These are phyloP conservation scores for Anthracocystis panici-leucophaei DNA, from an alignment of 1,284 basidiomycete genomes.

Conservation along the genomic window DNA sequence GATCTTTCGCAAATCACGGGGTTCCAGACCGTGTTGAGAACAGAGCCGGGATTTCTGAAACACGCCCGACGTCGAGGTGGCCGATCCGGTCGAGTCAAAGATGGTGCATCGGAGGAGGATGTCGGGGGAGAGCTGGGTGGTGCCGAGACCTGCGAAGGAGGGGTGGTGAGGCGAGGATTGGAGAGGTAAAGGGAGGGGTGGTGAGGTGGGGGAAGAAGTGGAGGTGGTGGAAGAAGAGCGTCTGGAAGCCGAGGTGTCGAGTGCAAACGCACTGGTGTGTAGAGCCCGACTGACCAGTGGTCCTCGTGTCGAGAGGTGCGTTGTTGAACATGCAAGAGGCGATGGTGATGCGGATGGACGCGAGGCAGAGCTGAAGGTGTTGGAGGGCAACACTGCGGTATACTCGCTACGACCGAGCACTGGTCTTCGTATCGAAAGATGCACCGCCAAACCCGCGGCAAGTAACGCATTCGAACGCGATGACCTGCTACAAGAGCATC, in stretches of 20 bases:
- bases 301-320: too few relatives aligned
- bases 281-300: background rate
- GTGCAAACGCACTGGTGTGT: background rate
- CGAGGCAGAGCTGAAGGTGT: too few relatives aligned
- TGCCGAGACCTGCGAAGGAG: slow-evolving; percentile 30
- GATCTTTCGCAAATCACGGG: slow-evolving; percentile 95
- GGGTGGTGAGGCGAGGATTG: background rate
- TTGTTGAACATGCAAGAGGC: too few relatives aligned
- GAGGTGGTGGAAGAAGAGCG: background rate
- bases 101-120: slow-evolving; percentile 65
- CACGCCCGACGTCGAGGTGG: slow-evolving; percentile 88
- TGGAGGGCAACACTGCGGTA: too few relatives aligned
- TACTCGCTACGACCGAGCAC: too few relatives aligned
- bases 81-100: slow-evolving; percentile 69
- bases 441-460: too few relatives aligned
- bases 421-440: too few relatives aligned
- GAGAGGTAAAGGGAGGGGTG: background rate
- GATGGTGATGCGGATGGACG: too few relatives aligned
- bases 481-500: too few relatives aligned
- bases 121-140: slow-evolving; percentile 54
- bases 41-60: slow-evolving; percentile 91
- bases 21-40: slow-evolving; percentile 86
- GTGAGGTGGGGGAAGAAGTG: slow-evolving; percentile 1
- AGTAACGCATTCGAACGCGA: too few relatives aligned
- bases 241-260: background rate